These are phyloP conservation scores for Rhizoclosmatium sp. DNA, from an alignment of 192 early-diverging fungal genomes.

Conservation along the genomic window DNA sequence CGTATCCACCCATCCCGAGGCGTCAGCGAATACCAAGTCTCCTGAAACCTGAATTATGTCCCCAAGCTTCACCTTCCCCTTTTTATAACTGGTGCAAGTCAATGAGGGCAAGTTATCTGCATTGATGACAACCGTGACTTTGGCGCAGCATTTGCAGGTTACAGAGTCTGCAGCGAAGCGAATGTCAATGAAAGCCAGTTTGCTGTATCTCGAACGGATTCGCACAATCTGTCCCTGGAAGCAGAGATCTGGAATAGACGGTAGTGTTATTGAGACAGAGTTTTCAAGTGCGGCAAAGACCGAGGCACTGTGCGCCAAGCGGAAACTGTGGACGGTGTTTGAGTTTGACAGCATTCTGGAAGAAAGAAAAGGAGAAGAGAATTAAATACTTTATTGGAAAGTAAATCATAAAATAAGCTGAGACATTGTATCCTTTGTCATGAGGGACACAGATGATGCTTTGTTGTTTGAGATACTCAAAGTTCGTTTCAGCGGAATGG, in stretches of 20 bases:
- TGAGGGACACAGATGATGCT: too few relatives aligned
- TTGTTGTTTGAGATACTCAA: too few relatives aligned
- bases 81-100: background rate
- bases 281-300: background rate
- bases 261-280: background rate
- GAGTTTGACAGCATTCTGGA: too few relatives aligned
- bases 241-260: background rate
- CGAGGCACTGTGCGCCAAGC: background rate
- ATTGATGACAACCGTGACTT: constrained; percentile 9
- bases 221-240: constrained; percentile 22
- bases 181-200: constrained; percentile 23
- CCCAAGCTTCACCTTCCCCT: constrained; percentile 16
- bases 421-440: too few relatives aligned
- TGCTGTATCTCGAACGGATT: constrained; percentile 1
- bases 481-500: too few relatives aligned
- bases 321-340: background rate
- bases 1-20: constrained; percentile 3
- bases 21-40: constrained; percentile 5
- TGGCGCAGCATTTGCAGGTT: constrained; percentile 25
- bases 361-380: too few relatives aligned
- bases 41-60: constrained; percentile 7
- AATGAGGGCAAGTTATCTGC: background rate
- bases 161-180: background rate
- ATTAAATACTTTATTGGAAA: too few relatives aligned
- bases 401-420: too few relatives aligned